phyloP scores from a whole-genome alignment of 1,284 basidiomycete species.

The Phellinidium pouzarii region DNA sequence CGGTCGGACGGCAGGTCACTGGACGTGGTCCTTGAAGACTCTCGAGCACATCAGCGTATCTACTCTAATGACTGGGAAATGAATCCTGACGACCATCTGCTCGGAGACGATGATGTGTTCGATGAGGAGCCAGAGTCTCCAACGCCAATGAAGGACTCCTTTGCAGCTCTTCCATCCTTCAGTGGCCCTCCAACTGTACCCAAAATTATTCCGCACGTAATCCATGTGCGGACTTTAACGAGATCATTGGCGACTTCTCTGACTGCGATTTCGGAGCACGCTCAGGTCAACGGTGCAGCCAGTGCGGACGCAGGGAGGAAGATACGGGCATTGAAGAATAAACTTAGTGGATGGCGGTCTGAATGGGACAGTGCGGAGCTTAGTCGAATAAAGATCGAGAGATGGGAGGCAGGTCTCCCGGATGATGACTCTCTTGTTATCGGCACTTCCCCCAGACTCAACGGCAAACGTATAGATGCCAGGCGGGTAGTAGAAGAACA shows the following conservation, averaged over 20 bases:
- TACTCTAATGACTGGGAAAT: constrained; percentile 50
- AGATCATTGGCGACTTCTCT: constrained; percentile 67
- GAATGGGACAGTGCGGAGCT: constrained; percentile 78
- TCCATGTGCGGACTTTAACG: constrained; percentile 65
- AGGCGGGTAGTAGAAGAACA: constrained; percentile 67
- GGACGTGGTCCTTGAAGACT: constrained; percentile 45
- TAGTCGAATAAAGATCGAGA: constrained; percentile 64
- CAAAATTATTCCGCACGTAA: constrained; percentile 52
- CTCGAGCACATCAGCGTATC: constrained; percentile 23
- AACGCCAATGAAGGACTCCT: constrained; percentile 46
- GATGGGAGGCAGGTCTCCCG: constrained; percentile 60
- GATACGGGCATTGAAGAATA: constrained; percentile 75
- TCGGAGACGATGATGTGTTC: constrained; percentile 42
- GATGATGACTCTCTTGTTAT: constrained; percentile 31
- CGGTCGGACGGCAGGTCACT: constrained; percentile 23
- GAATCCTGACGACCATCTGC: constrained; percentile 42
- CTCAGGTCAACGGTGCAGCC: constrained; percentile 75
- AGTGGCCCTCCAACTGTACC: constrained; percentile 47
- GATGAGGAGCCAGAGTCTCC: constrained; percentile 29
- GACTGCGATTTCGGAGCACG: constrained; percentile 74
- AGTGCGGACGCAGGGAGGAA: constrained; percentile 77
- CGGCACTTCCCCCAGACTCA: constrained; percentile 26
- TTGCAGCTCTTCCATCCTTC: constrained; percentile 40
- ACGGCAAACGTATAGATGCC: constrained; percentile 47
- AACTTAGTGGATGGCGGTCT: constrained; percentile 65